A percentile compares a stretch with the other conserved stretches of the same genome.
These are phyloP conservation scores for Aureobasidium vineae DNA, from an alignment of 2,329 filamentous ascomycete genomes.

Conservation along the genomic window DNA sequence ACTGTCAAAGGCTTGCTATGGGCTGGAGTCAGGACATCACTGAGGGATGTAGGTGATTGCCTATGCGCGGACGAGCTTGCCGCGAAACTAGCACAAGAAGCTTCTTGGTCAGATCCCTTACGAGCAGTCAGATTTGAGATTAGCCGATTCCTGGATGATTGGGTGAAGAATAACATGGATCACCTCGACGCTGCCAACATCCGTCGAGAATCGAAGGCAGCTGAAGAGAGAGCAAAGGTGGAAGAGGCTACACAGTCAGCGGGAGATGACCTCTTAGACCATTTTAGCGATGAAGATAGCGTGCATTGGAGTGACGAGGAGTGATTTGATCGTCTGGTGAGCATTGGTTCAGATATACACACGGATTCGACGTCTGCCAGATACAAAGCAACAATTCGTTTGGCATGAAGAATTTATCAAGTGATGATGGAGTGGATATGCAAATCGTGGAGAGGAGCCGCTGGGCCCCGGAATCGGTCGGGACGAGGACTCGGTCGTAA, in stretches of 20 bases:
- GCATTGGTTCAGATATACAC: not conserved
- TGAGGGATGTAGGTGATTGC: not conserved
- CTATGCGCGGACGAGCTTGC: slow-evolving; percentile 19
- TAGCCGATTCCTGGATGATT: slow-evolving; percentile 3
- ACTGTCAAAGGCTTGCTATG: slow-evolving; percentile 18
- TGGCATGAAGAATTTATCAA: not conserved
- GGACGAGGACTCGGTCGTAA: slow-evolving; percentile 20
- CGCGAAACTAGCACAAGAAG: slow-evolving; percentile 18
- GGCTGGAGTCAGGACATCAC: slow-evolving; percentile 11
- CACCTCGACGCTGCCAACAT: slow-evolving; percentile 15
- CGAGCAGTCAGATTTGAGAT: slow-evolving; percentile 17
- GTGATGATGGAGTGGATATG: not conserved
- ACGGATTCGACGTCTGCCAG: not conserved
- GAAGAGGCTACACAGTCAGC: not conserved
- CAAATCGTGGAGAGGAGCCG: slow-evolving; percentile 20
- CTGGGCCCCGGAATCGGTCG: slow-evolving; percentile 13
- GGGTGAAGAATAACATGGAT: slow-evolving; percentile 18
- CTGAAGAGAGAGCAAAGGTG: slow-evolving; percentile 10
- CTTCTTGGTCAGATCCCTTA: slow-evolving; percentile 2
- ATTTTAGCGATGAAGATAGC: slow-evolving; percentile 20
- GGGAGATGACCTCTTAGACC: slow-evolving; percentile 9
- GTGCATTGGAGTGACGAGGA: slow-evolving; percentile 23
- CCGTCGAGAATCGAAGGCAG: slow-evolving; percentile 10
- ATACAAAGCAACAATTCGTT: not conserved
- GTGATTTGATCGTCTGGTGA: not conserved